Percentiles rank a stretch among this genome's conserved stretches.
These are phyloP conservation scores for Didymella sp. DNA, from an alignment of 2,329 filamentous ascomycete genomes.

Conservation along the genomic window DNA sequence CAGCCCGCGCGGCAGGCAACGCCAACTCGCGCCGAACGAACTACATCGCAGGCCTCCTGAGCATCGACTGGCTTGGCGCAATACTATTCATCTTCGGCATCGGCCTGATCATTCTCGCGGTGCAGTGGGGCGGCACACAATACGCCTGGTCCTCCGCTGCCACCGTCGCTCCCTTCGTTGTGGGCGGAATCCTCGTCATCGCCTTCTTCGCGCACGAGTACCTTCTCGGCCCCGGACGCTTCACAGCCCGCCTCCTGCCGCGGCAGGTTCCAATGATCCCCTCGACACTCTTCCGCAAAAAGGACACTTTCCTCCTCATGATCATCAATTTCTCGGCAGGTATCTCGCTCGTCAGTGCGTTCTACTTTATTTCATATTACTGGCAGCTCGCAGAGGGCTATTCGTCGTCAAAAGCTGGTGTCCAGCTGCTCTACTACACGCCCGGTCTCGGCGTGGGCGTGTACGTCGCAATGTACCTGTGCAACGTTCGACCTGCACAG, in stretches of 20 bases:
- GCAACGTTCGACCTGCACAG: slow-evolving; percentile 67
- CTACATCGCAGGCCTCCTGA: slow-evolving; percentile 49
- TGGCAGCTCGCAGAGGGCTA: slow-evolving; percentile 68
- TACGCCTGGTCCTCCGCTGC: slow-evolving; percentile 63
- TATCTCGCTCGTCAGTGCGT: slow-evolving; percentile 61
- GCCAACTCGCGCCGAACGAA: slow-evolving; percentile 43
- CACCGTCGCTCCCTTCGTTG: slow-evolving; percentile 61
- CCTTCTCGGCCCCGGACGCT: slow-evolving; percentile 59
- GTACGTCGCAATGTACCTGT: slow-evolving; percentile 64
- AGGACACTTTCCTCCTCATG: slow-evolving; percentile 68
- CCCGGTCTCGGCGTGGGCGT: slow-evolving; percentile 68
- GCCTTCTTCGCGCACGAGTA: slow-evolving; percentile 62
- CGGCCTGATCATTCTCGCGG: slow-evolving; percentile 47
- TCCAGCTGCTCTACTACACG: slow-evolving; percentile 68
- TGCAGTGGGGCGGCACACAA: slow-evolving; percentile 64
- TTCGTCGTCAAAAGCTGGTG: slow-evolving; percentile 50
- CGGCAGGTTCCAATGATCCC: slow-evolving; percentile 69
- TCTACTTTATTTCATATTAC: slow-evolving; percentile 74
- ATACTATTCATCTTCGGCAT: slow-evolving; percentile 46
- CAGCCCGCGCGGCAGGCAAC: slow-evolving; percentile 42
- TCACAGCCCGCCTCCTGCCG: slow-evolving; percentile 59
- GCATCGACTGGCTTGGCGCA: slow-evolving; percentile 53
- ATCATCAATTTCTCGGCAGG: slow-evolving; percentile 68
- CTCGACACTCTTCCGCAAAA: slow-evolving; percentile 63
- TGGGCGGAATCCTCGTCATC: slow-evolving; percentile 58